Evolutionary conservation across 495 filamentous ascomycete species (phyloP).

Genomic region (Neurospora sp.): DNA sequence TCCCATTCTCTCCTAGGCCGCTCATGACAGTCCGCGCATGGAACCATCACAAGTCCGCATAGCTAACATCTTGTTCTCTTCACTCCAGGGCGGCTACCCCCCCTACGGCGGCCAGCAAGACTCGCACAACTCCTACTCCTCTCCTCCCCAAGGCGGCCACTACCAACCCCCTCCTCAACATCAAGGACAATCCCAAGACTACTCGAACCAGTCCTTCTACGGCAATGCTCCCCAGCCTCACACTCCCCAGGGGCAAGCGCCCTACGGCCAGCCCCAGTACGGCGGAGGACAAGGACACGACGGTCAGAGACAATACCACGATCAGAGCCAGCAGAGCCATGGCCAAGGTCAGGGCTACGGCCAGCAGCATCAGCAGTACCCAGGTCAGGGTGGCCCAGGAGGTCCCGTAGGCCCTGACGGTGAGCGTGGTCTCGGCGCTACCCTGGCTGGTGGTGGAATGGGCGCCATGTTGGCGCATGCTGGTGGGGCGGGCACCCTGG

Average conservation of each 20-base stretch:
- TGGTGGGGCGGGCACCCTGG: not conserved
- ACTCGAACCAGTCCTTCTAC: not conserved
- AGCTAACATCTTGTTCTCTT: not conserved
- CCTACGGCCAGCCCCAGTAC: not conserved
- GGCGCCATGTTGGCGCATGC: not conserved
- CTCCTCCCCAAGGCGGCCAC: not conserved
- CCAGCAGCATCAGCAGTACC: not conserved
- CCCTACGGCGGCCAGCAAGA: not conserved
- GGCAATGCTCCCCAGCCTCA: not conserved
- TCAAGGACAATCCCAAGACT: not conserved
- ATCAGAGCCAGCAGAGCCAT: not conserved
- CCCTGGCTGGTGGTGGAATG: not conserved
- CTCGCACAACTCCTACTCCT: not conserved
- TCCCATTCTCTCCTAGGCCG: not conserved
- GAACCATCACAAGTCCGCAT: not conserved
- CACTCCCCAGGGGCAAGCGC: not conserved
- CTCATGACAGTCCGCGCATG: not conserved
- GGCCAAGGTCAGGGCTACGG: not conserved
- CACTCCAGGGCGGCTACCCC: not conserved
- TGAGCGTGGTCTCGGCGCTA: not conserved
- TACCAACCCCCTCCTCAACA: not conserved
- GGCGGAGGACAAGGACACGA: not conserved
- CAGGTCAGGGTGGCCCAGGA: not conserved
- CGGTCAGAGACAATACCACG: not conserved
- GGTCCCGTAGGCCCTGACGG: not conserved